A percentile compares a stretch with the other conserved stretches of the same genome.
phyloP scores from a whole-genome alignment of 2,329 filamentous ascomycete genomes.

The Aureobasidium pullulans region DNA sequence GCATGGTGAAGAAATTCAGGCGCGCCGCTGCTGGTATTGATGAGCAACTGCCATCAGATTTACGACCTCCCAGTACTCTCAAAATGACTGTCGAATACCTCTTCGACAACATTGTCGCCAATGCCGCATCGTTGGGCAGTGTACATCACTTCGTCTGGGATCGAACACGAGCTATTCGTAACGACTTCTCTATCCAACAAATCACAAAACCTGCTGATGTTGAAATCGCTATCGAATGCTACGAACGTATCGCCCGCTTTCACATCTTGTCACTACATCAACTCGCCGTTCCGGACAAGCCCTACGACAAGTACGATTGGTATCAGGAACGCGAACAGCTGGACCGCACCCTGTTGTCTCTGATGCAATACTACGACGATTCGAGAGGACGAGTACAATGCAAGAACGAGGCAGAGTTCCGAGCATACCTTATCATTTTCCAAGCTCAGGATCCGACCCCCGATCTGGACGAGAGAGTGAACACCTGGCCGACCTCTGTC shows the following conservation, averaged over 20 bases:
- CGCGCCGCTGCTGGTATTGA: conserved; percentile 57
- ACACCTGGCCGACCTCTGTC: conserved; percentile 46
- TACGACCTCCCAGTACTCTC: conserved; percentile 48
- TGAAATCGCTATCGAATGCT: conserved; percentile 50
- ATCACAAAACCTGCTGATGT: conserved; percentile 51
- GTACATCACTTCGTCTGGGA: conserved; percentile 61
- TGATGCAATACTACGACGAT: conserved; percentile 56
- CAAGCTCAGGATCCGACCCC: conserved; percentile 44
- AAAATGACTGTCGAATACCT: conserved; percentile 39
- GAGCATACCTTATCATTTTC: conserved; percentile 54
- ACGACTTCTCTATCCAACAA: conserved; percentile 58
- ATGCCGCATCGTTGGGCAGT: conserved; percentile 41
- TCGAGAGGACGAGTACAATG: conserved; percentile 43
- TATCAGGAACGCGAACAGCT: conserved; percentile 59
- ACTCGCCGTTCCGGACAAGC: conserved; percentile 44
- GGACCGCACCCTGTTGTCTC: conserved; percentile 53
- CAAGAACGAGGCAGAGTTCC: conserved; percentile 56
- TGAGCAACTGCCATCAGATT: conserved; percentile 56
- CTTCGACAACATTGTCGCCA: conserved; percentile 42
- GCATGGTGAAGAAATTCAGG: conserved; percentile 59
- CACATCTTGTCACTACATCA: conserved; percentile 57
- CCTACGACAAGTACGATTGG: conserved; percentile 44
- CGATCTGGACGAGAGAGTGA: conserved; percentile 51
- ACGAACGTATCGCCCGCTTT: conserved; percentile 57
- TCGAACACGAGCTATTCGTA: conserved; percentile 55